phyloP scores from a whole-genome alignment of 2,329 filamentous ascomycete species.

The Penicillium olsonii region DNA sequence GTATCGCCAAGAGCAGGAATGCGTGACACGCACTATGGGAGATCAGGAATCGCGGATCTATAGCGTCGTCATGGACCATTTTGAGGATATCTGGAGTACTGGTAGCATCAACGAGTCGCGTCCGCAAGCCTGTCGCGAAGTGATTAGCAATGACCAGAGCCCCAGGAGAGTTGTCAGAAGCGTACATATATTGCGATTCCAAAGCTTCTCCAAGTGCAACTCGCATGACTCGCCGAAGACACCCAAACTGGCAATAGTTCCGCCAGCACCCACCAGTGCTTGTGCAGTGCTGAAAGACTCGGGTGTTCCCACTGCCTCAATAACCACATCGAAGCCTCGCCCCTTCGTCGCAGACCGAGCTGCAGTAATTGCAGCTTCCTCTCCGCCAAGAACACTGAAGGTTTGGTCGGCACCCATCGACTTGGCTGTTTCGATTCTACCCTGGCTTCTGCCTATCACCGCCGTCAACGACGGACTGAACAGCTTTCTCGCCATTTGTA shows the following conservation, averaged over 20 bases:
- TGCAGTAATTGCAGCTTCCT: constrained; percentile 36
- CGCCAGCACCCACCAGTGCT: constrained; percentile 52
- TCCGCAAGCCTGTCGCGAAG: background rate
- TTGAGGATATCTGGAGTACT: background rate
- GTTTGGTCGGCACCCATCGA: constrained; percentile 50
- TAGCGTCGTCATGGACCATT: background rate
- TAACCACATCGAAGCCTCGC: constrained; percentile 56
- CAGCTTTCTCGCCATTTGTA: constrained; percentile 49
- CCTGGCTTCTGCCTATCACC: constrained; percentile 51
- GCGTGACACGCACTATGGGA: constrained; percentile 12
- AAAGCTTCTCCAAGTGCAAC: constrained; percentile 54
- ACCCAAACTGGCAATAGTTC: constrained; percentile 56
- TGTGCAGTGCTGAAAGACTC: constrained; percentile 55
- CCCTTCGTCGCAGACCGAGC: constrained; percentile 44
- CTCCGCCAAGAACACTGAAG: constrained; percentile 39
- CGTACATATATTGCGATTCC: constrained; percentile 53
- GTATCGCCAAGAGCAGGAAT: background rate
- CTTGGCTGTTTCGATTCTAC: constrained; percentile 49
- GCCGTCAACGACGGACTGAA: constrained; percentile 54
- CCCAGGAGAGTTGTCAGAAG: background rate
- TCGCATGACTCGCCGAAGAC: constrained; percentile 54
- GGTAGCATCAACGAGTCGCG: constrained; percentile 1
- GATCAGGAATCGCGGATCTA: constrained; percentile 12
- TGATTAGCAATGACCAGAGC: background rate
- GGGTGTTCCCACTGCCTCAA: constrained; percentile 57